phyloP scores from a whole-genome alignment of 2,329 filamentous ascomycete species.

The Boeremia exigua region DNA sequence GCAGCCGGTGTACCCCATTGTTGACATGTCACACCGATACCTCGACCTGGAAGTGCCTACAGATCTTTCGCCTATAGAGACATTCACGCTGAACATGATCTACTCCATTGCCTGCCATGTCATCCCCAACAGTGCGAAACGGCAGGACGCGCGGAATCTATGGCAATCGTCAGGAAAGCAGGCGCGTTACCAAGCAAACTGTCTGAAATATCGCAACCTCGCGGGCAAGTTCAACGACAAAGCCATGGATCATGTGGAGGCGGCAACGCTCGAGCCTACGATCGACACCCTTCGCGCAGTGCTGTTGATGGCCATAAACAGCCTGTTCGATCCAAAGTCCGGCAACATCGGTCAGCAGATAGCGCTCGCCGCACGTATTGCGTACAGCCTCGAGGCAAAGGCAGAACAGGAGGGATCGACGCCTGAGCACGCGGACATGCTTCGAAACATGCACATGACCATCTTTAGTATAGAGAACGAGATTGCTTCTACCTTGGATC shows the following conservation, averaged over 20 bases:
- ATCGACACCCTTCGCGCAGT: slow-evolving; percentile 42
- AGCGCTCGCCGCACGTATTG: slow-evolving; percentile 44
- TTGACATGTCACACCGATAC: slow-evolving; percentile 37
- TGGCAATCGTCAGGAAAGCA: slow-evolving; percentile 35
- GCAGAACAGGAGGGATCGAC: slow-evolving; percentile 34
- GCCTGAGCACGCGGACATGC: slow-evolving; percentile 26
- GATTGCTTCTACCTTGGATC: slow-evolving; percentile 42
- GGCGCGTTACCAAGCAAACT: slow-evolving; percentile 38
- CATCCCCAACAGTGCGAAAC: slow-evolving; percentile 34
- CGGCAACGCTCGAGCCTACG: slow-evolving; percentile 40
- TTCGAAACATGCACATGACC: slow-evolving; percentile 43
- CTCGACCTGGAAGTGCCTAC: slow-evolving; percentile 28
- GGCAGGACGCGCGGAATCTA: slow-evolving; percentile 25
- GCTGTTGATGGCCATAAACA: slow-evolving; percentile 44
- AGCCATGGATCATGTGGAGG: slow-evolving; percentile 42
- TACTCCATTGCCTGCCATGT: slow-evolving; percentile 46
- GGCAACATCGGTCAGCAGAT: slow-evolving; percentile 47
- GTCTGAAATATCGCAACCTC: slow-evolving; percentile 37
- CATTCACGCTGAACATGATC: slow-evolving; percentile 44
- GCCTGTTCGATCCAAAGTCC: slow-evolving; percentile 43
- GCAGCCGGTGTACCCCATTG: slow-evolving; percentile 38
- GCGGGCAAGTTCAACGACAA: slow-evolving; percentile 35
- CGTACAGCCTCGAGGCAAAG: slow-evolving; percentile 39
- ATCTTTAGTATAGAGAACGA: slow-evolving; percentile 47
- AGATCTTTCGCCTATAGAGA: slow-evolving; percentile 34